phyloP scores from a whole-genome alignment of 805 yeast genomes.

The Starmera dryadoides region DNA sequence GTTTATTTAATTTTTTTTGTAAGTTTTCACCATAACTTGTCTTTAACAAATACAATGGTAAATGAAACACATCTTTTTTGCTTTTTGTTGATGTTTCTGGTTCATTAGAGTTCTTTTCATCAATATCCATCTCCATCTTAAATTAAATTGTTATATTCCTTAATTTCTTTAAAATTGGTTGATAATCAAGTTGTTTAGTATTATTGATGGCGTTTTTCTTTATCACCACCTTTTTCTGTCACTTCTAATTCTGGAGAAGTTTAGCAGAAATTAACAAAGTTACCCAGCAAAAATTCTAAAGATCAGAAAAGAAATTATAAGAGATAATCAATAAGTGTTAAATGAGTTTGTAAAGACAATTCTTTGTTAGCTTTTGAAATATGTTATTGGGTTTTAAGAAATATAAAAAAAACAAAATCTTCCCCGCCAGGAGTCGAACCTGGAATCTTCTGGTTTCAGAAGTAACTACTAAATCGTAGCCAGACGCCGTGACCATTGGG shows the following conservation, averaged over 20 bases:
- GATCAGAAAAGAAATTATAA: too few relatives aligned
- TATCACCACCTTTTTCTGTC: background rate
- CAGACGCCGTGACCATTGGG: constrained; percentile 75
- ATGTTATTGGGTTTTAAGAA: too few relatives aligned
- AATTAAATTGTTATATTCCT: too few relatives aligned
- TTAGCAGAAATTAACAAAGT: too few relatives aligned
- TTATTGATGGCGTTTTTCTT: background rate
- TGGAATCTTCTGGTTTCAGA: constrained; percentile 5
- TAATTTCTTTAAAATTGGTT: too few relatives aligned
- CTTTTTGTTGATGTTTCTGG: background rate
- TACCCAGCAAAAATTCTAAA: too few relatives aligned
- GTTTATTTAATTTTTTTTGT: constrained; percentile 4
- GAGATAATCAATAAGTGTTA: too few relatives aligned
- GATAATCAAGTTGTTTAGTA: background rate
- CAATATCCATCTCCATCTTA: background rate
- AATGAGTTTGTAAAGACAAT: too few relatives aligned
- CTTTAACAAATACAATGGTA: constrained; percentile 13
- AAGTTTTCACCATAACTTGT: constrained; percentile 14
- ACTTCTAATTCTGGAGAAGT: background rate
- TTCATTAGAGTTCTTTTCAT: background rate
- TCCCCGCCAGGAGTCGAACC: constrained; percentile 6
- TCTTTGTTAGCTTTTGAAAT: too few relatives aligned
- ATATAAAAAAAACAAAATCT: background rate
- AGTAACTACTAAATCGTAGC: constrained; percentile 39
- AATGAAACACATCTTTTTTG: background rate